Evolutionary conservation across 2,329 filamentous ascomycete genomes (phyloP).

Genomic region (Diaporthe destruens): DNA sequence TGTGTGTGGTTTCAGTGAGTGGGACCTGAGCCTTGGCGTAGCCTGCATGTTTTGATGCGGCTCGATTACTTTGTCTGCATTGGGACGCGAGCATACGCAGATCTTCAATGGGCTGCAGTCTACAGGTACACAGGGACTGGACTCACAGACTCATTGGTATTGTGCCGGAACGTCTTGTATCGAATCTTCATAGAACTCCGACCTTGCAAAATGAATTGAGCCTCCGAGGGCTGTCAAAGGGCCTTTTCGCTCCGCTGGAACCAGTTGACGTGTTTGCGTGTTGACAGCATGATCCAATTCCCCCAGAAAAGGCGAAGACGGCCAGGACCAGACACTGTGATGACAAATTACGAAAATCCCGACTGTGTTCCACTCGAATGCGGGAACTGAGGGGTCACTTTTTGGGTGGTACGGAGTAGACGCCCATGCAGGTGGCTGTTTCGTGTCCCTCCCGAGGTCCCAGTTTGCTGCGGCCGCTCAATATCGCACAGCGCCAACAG

Average conservation of each 20-base stretch:
- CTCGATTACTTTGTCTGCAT: background rate
- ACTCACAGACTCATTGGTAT: background rate
- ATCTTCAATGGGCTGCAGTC: background rate
- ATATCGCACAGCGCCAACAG: background rate
- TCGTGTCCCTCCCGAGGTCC: background rate
- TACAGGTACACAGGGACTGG: no score
- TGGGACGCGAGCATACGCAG: background rate
- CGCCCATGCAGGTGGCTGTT: background rate
- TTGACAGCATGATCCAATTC: background rate
- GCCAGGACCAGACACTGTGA: background rate
- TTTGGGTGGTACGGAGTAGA: no score
- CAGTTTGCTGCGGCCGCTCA: slow-evolving; percentile 1
- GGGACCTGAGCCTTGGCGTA: background rate
- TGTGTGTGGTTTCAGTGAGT: no score
- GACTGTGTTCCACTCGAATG: background rate
- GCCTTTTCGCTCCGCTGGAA: background rate
- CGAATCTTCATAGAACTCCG: background rate
- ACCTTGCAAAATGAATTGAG: background rate
- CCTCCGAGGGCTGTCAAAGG: background rate
- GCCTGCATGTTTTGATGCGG: background rate
- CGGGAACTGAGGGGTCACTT: background rate
- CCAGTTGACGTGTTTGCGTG: background rate
- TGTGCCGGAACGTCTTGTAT: background rate
- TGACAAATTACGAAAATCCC: background rate
- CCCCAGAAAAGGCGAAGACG: no score